Evolutionary conservation across 345 rosid species (phyloP).

Genomic region (Mangifera indica): DNA sequence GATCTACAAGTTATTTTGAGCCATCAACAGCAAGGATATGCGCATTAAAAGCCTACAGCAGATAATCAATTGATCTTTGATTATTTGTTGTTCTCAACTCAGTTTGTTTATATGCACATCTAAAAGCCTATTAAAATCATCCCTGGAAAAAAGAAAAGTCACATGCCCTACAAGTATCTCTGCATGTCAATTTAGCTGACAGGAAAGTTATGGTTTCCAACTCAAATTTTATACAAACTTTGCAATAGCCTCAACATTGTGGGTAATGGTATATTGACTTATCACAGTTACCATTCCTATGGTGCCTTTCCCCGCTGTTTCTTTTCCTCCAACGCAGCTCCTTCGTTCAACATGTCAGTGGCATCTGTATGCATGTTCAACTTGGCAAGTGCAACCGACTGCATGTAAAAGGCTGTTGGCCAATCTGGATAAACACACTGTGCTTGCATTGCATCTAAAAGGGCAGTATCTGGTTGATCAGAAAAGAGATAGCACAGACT

Average conservation of each 20-base stretch:
- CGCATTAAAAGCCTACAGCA: background rate
- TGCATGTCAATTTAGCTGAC: slow-evolving; percentile 11
- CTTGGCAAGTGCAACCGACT: slow-evolving; percentile 93
- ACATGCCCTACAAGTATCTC: slow-evolving; percentile 15
- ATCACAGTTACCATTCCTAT: slow-evolving; percentile 23
- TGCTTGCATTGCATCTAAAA: slow-evolving; percentile 97
- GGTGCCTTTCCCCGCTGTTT: slow-evolving; percentile 67
- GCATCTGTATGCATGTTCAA: slow-evolving; percentile 94
- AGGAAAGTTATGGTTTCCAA: slow-evolving; percentile 23
- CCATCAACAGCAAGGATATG: slow-evolving; percentile 2
- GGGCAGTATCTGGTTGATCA: slow-evolving; percentile 87
- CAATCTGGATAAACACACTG: slow-evolving; percentile 80
- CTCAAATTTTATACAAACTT: slow-evolving; percentile 44
- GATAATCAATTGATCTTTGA: background rate
- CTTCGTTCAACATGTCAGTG: slow-evolving; percentile 93
- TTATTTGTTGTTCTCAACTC: too few relatives aligned
- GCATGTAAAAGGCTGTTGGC: slow-evolving; percentile 97
- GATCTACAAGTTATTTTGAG: background rate
- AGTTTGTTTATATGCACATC: background rate
- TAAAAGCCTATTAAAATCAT: slow-evolving; percentile 7
- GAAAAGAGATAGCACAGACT: slow-evolving; percentile 85
- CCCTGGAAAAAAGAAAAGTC: slow-evolving; percentile 10
- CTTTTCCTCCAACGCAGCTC: slow-evolving; percentile 82
- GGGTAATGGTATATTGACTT: slow-evolving; percentile 6
- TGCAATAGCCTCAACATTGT: slow-evolving; percentile 32